Base-by-base conservation (phyloP, 169 alveolate species). In the Plasmodium vivax region DNA sequence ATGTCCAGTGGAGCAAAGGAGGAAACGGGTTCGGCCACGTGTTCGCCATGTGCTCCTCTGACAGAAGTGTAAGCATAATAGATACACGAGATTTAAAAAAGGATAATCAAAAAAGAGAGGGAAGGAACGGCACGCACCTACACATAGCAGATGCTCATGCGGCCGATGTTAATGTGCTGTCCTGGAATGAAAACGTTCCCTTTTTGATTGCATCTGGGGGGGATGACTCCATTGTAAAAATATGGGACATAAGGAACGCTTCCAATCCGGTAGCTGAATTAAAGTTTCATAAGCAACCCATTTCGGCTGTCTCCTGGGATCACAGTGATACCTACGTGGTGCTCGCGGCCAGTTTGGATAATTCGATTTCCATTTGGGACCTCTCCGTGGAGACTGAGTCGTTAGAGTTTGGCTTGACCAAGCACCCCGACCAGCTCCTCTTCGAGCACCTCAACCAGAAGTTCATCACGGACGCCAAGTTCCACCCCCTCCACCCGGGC, bases 391-490 rank as follows among this genome's bases (percentile, higher is more conserved):
- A 96, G 75, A 54, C 94, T n/a, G 96, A 96, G 54, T 38, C 92
- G 3, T 56, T 84, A 58, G 95, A 84, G 47, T 19, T 71, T 27
- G 32, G 83, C 19, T 30, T 41, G 56, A 14, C 87, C 3, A 27
- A 83, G 30, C 75, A 94, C 12, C 98, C 98, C 6, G 97, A 96
- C 47, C 98, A 96, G 81, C 82, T 96, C 38, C 73, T 96, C 75
- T 96, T 96, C 84, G 95, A 95, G 23, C 98, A 96, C 75, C 85
- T 83, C 95, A 97, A 96, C n/a, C 97, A 96, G 93, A 95, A 95
- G 45, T 96, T 95, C 62, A 96, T 96, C 10, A 96, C 97, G 0
- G 97, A 96, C 41, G 95, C 96, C 54, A 95, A 95, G 95, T 96
- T 95, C 92, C 98, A 96, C 90, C 96, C 93, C 27, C 93, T 87